Evolutionary conservation across 768 basidiomycete genomes (phyloP).

Genomic region (Hypsizygus marmoreus): DNA sequence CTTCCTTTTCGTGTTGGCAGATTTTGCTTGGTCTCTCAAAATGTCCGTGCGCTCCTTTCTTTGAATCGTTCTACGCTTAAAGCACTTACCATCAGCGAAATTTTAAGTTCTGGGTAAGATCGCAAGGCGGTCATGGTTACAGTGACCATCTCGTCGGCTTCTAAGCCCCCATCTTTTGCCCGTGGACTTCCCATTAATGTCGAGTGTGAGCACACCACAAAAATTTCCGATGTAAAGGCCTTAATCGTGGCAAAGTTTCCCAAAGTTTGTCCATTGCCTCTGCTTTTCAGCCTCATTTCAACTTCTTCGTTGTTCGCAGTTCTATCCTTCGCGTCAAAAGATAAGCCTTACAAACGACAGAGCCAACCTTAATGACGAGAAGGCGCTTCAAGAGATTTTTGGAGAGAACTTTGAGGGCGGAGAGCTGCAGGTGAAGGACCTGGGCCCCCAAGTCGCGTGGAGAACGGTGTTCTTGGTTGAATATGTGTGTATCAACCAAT

Average conservation of each 20-base stretch:
- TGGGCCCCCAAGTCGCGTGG: constrained; percentile 91
- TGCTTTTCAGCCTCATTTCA: no score
- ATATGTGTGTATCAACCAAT: constrained; percentile 67
- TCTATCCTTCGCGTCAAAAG: constrained; percentile 73
- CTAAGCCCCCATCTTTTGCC: constrained; percentile 48
- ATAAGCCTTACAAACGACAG: constrained; percentile 64
- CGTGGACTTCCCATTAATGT: constrained; percentile 53
- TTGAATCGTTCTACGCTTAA: no score
- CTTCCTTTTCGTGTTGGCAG: no score
- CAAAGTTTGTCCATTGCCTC: constrained; percentile 27
- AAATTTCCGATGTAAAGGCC: constrained; percentile 68
- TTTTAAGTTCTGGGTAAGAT: no score
- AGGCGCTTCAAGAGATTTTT: constrained; percentile 57
- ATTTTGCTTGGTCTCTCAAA: no score
- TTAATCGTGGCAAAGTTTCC: constrained; percentile 50
- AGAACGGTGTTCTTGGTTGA: constrained; percentile 87
- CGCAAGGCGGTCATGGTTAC: no score
- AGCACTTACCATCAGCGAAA: no score
- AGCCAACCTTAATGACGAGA: constrained; percentile 63
- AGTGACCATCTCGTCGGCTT: constrained; percentile 53
- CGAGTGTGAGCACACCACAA: constrained; percentile 53
- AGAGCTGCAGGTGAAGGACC: constrained; percentile 79
- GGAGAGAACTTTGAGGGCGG: constrained; percentile 58
- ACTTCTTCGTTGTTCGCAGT: constrained; percentile 46
- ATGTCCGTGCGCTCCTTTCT: no score